Conservation (phyloP, 208 protist species). For the Tritrichomonas musculus region DNA sequence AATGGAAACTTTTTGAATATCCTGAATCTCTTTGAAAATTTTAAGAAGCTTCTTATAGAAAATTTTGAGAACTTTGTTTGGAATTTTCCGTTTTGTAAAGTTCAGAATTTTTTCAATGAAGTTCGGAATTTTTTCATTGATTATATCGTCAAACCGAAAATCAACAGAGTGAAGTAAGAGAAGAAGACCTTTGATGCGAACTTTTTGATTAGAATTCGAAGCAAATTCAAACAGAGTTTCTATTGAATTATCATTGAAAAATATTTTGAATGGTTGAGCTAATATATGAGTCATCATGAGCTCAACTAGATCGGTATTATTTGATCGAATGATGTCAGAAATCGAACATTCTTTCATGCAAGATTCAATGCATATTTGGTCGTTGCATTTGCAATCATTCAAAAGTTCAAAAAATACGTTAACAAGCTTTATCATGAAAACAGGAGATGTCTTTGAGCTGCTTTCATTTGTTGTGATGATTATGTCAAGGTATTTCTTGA, state of each 20-base stretch:
- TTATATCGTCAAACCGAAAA: neutral
- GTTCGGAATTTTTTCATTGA: neutral
- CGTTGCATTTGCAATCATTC: too few relatives aligned
- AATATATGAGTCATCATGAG: neutral
- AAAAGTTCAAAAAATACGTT: neutral
- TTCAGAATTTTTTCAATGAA: neutral
- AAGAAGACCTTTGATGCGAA: neutral
- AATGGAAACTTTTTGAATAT: neutral
- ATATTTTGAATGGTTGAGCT: neutral
- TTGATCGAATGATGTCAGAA: neutral
- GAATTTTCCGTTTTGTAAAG: neutral
- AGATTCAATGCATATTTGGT: too few relatives aligned
- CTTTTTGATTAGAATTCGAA: neutral
- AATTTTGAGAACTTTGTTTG: neutral
- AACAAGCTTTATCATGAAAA: neutral
- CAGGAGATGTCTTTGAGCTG: too few relatives aligned
- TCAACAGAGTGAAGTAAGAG: neutral
- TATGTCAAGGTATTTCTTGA: neutral
- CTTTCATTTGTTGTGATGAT: neutral
- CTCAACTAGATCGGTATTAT: neutral
- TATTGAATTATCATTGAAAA: neutral
- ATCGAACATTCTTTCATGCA: too few relatives aligned
- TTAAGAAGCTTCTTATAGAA: neutral
- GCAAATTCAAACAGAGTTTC: neutral
- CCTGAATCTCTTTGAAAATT: neutral